These are phyloP conservation scores for Phytopythium chamaehyphon DNA, from an alignment of 352 stramenopile species.

Conservation along the genomic window DNA sequence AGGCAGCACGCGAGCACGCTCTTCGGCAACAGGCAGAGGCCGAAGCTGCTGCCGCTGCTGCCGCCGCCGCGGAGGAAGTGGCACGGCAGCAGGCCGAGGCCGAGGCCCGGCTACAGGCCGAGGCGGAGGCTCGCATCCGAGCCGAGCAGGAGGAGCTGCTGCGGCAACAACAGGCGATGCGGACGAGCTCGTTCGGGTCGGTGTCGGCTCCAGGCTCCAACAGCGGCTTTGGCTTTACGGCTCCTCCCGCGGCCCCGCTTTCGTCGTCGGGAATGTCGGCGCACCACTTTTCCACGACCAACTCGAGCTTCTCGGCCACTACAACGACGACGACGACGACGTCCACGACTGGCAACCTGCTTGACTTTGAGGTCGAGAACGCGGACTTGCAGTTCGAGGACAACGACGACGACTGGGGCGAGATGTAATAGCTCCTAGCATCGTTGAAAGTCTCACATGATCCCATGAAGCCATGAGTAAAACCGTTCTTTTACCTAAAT, in stretches of 20 bases:
- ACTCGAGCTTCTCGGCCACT: conserved; percentile 19
- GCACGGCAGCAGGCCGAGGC: conserved; percentile 14
- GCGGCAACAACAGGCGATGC: conserved; percentile 24
- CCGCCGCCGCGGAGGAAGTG: conserved; percentile 23
- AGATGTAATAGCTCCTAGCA: conserved; percentile 64
- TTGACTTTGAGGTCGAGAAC: conserved; percentile 77
- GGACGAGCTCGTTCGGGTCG: conserved; percentile 19
- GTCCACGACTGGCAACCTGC: conserved; percentile 38
- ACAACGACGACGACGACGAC: conserved; percentile 21
- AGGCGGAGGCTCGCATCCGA: conserved; percentile 12
- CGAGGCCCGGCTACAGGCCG: conserved; percentile 15
- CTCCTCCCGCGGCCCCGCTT: conserved; percentile 9
- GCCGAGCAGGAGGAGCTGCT: conserved; percentile 12
- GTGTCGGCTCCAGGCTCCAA: conserved; percentile 17
- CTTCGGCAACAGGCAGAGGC: conserved; percentile 22
- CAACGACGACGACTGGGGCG: conserved; percentile 81
- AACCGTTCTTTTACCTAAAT: no score
- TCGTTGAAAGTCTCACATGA: no score
- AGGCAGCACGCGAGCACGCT: conserved; percentile 7
- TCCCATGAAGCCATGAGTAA: no score
- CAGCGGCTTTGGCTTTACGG: conserved; percentile 31
- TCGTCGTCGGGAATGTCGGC: conserved; percentile 10
- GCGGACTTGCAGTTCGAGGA: conserved; percentile 78
- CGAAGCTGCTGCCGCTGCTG: conserved; percentile 14
- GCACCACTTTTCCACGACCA: conserved; percentile 20